These are phyloP conservation scores for Rhododendron griersonianum DNA, from an alignment of 148 eudicot species.

Conservation along the genomic window DNA sequence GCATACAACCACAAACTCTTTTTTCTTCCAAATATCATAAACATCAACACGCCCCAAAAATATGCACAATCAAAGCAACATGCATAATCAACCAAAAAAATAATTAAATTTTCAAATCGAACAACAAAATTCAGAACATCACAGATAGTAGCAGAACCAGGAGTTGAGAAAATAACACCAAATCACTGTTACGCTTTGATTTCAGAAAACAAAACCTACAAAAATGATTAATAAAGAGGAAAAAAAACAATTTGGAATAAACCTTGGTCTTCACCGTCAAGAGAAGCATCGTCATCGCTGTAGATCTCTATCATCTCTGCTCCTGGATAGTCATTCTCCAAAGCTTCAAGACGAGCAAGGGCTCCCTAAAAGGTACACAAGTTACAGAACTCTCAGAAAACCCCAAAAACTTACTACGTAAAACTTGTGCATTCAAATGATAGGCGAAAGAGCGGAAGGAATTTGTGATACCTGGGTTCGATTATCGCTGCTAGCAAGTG, in stretches of 20 bases:
- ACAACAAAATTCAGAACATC: no score
- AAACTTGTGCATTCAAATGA: not conserved
- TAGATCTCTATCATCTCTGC: constrained; percentile 41
- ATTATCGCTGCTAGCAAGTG: constrained; percentile 81
- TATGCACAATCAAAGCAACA: no score
- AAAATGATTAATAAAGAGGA: not conserved
- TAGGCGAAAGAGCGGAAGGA: not conserved
- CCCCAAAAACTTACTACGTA: not conserved
- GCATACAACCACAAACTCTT: no score
- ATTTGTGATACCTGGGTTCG: constrained; percentile 56
- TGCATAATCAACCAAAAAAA: no score
- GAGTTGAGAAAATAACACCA: not conserved
- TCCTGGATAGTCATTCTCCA: constrained; percentile 85
- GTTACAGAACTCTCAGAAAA: not conserved
- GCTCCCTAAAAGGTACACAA: constrained; percentile 45
- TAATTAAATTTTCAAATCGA: no score
- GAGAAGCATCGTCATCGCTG: constrained; percentile 84
- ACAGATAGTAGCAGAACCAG: no score
- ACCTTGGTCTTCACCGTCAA: constrained; percentile 85
- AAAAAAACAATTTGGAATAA: not conserved
- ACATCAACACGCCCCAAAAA: no score
- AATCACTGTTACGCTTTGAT: not conserved
- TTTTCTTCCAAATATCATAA: no score
- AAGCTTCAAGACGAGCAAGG: constrained; percentile 89
- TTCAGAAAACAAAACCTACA: not conserved